Conservation (phyloP, 1,139 yeast genomes). For the Hyphopichia pseudoburtonii region DNA sequence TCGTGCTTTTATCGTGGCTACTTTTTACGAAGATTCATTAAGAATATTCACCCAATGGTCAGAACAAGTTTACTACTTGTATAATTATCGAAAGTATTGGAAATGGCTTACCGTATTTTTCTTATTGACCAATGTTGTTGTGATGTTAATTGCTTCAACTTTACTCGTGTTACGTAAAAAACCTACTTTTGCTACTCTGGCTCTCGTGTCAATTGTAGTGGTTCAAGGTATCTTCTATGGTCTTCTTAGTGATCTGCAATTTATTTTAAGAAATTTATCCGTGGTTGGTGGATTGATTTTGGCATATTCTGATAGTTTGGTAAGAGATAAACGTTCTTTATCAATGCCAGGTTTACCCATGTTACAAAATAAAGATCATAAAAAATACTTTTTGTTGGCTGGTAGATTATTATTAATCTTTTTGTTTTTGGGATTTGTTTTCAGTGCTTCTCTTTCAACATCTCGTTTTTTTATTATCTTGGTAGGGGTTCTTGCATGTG, state of each 20-base stretch:
- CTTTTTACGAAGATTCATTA: conserved; percentile 87
- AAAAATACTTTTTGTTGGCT: conserved; percentile 81
- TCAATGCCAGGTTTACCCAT: conserved; percentile 90
- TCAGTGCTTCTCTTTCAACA: conserved; percentile 73
- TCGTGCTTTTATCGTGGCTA: conserved; percentile 87
- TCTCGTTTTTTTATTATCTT: conserved; percentile 65
- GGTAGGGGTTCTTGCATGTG: conserved; percentile 70
- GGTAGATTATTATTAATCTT: conserved; percentile 87
- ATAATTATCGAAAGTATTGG: conserved; percentile 79
- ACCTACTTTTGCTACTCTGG: conserved; percentile 70
- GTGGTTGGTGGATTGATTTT: conserved; percentile 91
- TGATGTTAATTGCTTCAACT: conserved; percentile 75
- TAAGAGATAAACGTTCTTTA: conserved; percentile 67
- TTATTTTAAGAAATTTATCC: conserved; percentile 82
- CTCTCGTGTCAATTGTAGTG: conserved; percentile 70
- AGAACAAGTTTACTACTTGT: conserved; percentile 84
- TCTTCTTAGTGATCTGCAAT: conserved; percentile 74
- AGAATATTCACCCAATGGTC: conserved; percentile 88
- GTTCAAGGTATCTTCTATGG: conserved; percentile 92
- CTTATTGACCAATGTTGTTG: conserved; percentile 59
- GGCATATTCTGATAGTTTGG: conserved; percentile 88
- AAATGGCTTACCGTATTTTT: conserved; percentile 74
- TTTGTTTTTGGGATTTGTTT: conserved; percentile 82
- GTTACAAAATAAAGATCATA: conserved; percentile 77
- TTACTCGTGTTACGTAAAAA: conserved; percentile 70